These are phyloP conservation scores for Echinosophora koreensis DNA, from an alignment of 306 rosid species.

Conservation along the genomic window DNA sequence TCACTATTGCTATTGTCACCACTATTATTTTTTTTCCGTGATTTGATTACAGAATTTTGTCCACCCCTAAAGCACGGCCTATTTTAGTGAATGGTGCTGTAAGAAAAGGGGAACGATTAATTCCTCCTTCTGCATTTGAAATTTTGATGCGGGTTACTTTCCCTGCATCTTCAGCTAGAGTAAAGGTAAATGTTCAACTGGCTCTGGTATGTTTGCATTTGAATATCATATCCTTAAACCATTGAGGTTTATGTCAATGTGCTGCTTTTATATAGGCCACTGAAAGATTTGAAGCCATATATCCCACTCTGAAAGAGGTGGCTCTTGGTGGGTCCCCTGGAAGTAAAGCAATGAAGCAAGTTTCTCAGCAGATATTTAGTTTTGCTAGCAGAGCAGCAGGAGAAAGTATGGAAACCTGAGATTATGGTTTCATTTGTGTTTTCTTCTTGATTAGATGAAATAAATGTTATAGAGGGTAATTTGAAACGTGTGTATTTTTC, in stretches of 20 bases:
- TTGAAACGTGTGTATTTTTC: slow-evolving; percentile 47
- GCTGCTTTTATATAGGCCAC: slow-evolving; percentile 72
- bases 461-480: slow-evolving; percentile 38
- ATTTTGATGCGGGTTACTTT: slow-evolving; percentile 74
- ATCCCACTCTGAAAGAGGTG: slow-evolving; percentile 81
- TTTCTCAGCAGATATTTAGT: slow-evolving; percentile 73
- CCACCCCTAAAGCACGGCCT: slow-evolving; percentile 82
- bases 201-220: slow-evolving; percentile 24
- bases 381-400: slow-evolving; percentile 77
- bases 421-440: slow-evolving; percentile 27
- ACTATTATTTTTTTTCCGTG: slow-evolving; percentile 2
- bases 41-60: slow-evolving; percentile 73
- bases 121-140: slow-evolving; percentile 85
- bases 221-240: slow-evolving; percentile 8
- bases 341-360: slow-evolving; percentile 96
- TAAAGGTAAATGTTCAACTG: slow-evolving; percentile 64
- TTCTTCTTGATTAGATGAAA: slow-evolving; percentile 24
- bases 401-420: slow-evolving; percentile 66
- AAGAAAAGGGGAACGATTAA: slow-evolving; percentile 89
- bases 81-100: slow-evolving; percentile 84
- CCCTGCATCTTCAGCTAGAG: slow-evolving; percentile 80
- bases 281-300: slow-evolving; percentile 89
- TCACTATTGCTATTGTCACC: slow-evolving; percentile 1
- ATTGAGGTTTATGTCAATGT: slow-evolving; percentile 30
- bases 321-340: slow-evolving; percentile 89